These are phyloP conservation scores for Hyaloperonospora arabidopsidis DNA, from an alignment of 352 stramenopile genomes.

Conservation along the genomic window DNA sequence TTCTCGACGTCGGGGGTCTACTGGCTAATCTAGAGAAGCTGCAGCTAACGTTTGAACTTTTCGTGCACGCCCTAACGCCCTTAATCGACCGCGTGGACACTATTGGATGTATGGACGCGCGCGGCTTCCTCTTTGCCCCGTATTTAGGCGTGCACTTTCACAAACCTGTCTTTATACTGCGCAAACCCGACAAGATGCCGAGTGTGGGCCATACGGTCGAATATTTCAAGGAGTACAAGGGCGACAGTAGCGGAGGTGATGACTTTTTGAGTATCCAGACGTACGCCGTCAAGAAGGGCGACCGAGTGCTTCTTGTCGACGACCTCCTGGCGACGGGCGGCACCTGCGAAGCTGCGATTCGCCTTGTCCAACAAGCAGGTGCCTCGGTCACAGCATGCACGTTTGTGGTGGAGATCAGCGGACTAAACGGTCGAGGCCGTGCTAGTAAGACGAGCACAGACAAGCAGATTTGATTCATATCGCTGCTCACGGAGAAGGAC, in stretches of 20 bases:
- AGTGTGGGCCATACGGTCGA: slow-evolving; percentile 86
- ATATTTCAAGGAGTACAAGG: slow-evolving; percentile 92
- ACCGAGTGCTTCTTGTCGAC: slow-evolving; percentile 94
- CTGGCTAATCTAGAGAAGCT: too few relatives aligned
- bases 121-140: slow-evolving; percentile 94
- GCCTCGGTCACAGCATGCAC: slow-evolving; percentile 82
- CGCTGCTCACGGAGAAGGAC: slow-evolving; percentile 65
- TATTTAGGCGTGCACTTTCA: slow-evolving; percentile 91
- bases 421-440: slow-evolving; percentile 85
- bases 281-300: slow-evolving; percentile 59
- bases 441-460: slow-evolving; percentile 33
- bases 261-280: slow-evolving; percentile 85
- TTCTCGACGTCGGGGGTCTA: too few relatives aligned
- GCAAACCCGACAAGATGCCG: slow-evolving; percentile 96
- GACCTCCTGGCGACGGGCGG: slow-evolving; percentile 96
- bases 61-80: too few relatives aligned
- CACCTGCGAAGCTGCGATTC: slow-evolving; percentile 85
- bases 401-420: too few relatives aligned
- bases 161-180: slow-evolving; percentile 98
- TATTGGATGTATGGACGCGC: slow-evolving; percentile 92
- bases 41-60: too few relatives aligned
- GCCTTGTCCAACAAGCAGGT: slow-evolving; percentile 81
- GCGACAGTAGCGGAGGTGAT: slow-evolving; percentile 73
- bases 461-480: slow-evolving; percentile 40
- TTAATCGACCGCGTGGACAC: too few relatives aligned